These are phyloP conservation scores for Chrysanthemum makinoi DNA, from an alignment of 129 eudicot species.

Conservation along the genomic window DNA sequence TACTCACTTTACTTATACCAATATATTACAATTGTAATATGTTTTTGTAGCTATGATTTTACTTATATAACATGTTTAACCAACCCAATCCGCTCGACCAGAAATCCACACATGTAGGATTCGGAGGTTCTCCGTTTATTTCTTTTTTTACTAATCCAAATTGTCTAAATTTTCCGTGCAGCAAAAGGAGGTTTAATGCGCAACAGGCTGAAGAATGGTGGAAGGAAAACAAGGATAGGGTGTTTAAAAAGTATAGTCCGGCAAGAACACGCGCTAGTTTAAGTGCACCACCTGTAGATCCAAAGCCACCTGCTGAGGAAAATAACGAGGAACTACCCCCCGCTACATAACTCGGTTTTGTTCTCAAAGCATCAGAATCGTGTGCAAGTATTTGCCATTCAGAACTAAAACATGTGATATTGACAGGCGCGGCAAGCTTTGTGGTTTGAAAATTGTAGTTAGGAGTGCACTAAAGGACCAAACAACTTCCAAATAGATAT, in stretches of 20 bases:
- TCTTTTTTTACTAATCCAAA: neutral
- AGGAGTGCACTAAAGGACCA: no score
- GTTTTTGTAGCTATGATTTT: no score
- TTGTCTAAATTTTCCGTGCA: constrained; percentile 28
- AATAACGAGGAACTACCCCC: constrained; percentile 31
- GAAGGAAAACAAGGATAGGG: constrained; percentile 69
- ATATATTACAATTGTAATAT: no score
- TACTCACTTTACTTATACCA: no score
- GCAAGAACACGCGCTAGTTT: constrained; percentile 28
- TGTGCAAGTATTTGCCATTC: neutral
- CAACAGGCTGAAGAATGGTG: constrained; percentile 94
- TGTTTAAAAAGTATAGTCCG: constrained; percentile 49
- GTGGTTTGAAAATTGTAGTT: neutral
- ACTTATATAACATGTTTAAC: no score
- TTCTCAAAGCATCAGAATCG: neutral
- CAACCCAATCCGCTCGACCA: no score
- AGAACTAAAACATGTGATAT: neutral
- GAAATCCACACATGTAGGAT: no score
- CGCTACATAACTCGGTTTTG: constrained; percentile 26
- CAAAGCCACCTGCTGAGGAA: constrained; percentile 27
- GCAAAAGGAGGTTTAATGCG: constrained; percentile 66
- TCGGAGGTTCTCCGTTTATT: no score
- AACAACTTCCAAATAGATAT: no score
- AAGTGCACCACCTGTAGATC: constrained; percentile 29
- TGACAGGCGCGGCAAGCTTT: constrained; percentile 5